A percentile compares a stretch with the other conserved stretches of the same genome.
These are phyloP conservation scores for Sarocladiaceae sp. DNA, from an alignment of 2,329 filamentous ascomycete species.

Conservation along the genomic window DNA sequence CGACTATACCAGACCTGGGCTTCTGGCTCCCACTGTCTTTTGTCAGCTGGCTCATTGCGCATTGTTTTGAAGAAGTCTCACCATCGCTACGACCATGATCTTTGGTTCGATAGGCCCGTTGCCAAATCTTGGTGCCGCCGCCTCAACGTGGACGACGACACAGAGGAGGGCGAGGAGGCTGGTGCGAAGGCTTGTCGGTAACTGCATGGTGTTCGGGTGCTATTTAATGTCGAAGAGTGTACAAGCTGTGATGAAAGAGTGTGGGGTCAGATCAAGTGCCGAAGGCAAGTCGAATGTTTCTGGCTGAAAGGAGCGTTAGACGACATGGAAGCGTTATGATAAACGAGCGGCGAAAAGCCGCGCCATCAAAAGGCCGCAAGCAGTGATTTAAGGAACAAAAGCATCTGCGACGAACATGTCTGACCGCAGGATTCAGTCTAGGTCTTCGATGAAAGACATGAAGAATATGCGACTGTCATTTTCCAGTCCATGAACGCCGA, in stretches of 20 bases:
- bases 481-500: too few relatives aligned
- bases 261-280: too few relatives aligned
- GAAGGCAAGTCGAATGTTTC: too few relatives aligned
- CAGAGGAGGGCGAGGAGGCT: background rate
- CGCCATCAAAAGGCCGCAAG: background rate
- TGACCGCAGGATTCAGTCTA: background rate
- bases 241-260: too few relatives aligned
- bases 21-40: constrained; percentile 62
- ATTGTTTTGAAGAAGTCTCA: constrained; percentile 23
- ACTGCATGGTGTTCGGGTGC: too few relatives aligned
- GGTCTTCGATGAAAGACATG: background rate
- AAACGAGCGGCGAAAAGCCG: too few relatives aligned
- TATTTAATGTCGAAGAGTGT: too few relatives aligned
- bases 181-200: background rate
- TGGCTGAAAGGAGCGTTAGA: too few relatives aligned
- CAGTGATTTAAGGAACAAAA: background rate
- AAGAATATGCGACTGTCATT: background rate
- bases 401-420: too few relatives aligned
- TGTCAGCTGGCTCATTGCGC: too few relatives aligned
- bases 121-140: background rate
- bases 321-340: too few relatives aligned
- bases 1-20: constrained; percentile 57
- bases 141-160: background rate
- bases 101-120: background rate
- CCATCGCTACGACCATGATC: constrained; percentile 38